Evolutionary conservation across 2,329 filamentous ascomycete genomes (phyloP).

Genomic region (Canariomyces notabilis): DNA sequence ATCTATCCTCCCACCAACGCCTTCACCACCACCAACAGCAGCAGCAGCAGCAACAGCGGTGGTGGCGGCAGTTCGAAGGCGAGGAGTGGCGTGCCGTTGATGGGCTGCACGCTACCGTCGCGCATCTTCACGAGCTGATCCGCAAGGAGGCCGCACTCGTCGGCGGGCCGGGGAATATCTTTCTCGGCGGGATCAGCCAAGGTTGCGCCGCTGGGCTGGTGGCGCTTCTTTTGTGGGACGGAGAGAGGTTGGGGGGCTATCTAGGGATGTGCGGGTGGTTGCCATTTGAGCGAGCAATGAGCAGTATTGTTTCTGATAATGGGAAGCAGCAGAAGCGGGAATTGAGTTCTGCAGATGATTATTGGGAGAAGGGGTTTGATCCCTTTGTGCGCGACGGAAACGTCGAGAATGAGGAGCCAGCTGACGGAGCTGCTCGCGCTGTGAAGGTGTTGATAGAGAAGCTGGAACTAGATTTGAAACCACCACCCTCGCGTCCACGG

Average conservation of each 20-base stretch:
- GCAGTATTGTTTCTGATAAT: conserved; percentile 13
- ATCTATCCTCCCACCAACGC: neutral
- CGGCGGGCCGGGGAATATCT: conserved; percentile 33
- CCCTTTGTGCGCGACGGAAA: conserved; percentile 18
- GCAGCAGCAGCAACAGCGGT: neutral
- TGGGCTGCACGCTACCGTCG: conserved; percentile 39
- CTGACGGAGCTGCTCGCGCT: neutral
- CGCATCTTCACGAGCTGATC: conserved; percentile 37
- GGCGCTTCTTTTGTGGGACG: conserved; percentile 41
- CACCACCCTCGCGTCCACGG: neutral
- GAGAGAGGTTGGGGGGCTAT: conserved; percentile 33
- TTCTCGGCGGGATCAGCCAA: conserved; percentile 50
- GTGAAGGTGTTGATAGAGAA: conserved; percentile 21
- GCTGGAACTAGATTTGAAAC: conserved; percentile 17
- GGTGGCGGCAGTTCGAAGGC: neutral
- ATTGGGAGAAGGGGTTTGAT: conserved; percentile 19
- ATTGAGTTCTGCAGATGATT: too few relatives aligned
- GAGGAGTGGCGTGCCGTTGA: conserved; percentile 32
- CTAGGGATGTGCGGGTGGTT: conserved; percentile 44
- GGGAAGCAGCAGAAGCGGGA: neutral
- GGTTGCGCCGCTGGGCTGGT: conserved; percentile 45
- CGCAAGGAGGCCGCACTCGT: conserved; percentile 33
- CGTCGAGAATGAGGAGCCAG: conserved; percentile 2
- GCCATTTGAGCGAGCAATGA: conserved; percentile 33
- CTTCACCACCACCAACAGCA: neutral